Evolutionary conservation across 345 rosid genomes (phyloP).

Genomic region (Erysimum cheiranthoides): DNA sequence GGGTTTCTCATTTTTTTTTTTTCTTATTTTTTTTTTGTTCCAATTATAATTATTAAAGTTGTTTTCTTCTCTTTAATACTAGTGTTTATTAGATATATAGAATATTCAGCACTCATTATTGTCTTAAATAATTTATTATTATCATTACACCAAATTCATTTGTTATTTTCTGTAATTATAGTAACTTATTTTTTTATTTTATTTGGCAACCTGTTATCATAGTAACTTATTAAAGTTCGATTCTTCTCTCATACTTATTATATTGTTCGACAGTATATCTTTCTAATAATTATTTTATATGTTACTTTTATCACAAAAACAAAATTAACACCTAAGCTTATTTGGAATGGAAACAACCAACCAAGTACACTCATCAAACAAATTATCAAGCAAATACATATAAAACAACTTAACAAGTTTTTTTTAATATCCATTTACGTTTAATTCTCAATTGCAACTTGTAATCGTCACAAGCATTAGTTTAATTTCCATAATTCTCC

Average conservation of each 20-base stretch:
- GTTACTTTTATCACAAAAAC: neutral
- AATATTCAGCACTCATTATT: slow-evolving; percentile 38
- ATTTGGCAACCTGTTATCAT: slow-evolving; percentile 14
- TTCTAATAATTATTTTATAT: neutral
- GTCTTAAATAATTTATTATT: slow-evolving; percentile 16
- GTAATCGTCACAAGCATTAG: neutral
- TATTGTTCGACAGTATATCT: neutral
- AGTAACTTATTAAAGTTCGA: slow-evolving; percentile 5
- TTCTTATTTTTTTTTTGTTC: slow-evolving; percentile 4
- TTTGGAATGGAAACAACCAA: slow-evolving; percentile 18
- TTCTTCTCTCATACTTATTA: neutral
- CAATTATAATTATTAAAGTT: slow-evolving; percentile 37
- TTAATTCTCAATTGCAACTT: neutral
- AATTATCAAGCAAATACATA: neutral
- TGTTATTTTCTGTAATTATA: slow-evolving; percentile 3
- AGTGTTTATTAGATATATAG: slow-evolving; percentile 17
- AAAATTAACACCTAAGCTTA: slow-evolving; percentile 7
- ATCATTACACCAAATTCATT: slow-evolving; percentile 6
- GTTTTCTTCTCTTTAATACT: slow-evolving; percentile 22
- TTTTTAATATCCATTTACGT: neutral
- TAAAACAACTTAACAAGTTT: neutral
- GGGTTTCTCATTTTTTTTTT: slow-evolving; percentile 37
- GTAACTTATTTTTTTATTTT: neutral
- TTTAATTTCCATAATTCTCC: neutral
- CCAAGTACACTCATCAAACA: neutral